Base-by-base conservation (phyloP, 768 basidiomycete genomes). In the Xanthoconium purpureum region DNA sequence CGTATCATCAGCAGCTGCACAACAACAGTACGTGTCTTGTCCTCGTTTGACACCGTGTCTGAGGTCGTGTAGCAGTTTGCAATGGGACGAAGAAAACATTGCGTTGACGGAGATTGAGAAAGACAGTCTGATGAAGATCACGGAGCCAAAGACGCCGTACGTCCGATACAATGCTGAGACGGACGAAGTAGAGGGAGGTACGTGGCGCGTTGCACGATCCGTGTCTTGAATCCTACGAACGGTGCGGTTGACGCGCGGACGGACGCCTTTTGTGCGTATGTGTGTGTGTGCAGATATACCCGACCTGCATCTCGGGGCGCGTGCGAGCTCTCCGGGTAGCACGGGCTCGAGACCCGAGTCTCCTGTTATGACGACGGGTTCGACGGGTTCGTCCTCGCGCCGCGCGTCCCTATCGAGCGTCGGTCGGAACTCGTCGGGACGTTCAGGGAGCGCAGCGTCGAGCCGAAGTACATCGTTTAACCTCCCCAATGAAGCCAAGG, bases 81-180 rank as follows among this genome's bases (percentile, higher is more conserved):
- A 91, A 67, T 98, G 94, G 94, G 95, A 98, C 67, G 94, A 98
- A 66, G 91, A 85, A 70, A 98, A 97, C 68, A 79, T 98, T 36
- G 91, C 91, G 28, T 72, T 91, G 66, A 97, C 94, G 1, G 94
- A 98, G 73, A 86, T 93, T 62, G 85, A 89, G 79, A 96, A 96
- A 73, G 94, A 96, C 66, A 94, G 91, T 60, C 77, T 94, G 68
- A 98, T 97, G 94, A 98, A 97, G 83, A 98, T 98, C 67, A 94
- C 91, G 3, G 94, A 98, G 67, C 94, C 94, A 51, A 98, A 98
- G 81, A 98, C 94, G 11, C 94, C 94, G 2, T 98, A 90, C 73
- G 94, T 98, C 52, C 80, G 92, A 62, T 95, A 94, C 72, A 89
- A 94, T 65, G 81, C 91, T 3, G 87, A 89, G 68, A 87, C 87